phyloP scores from a whole-genome alignment of 257 asterid genomes.

The Scutellaria galericulata region DNA sequence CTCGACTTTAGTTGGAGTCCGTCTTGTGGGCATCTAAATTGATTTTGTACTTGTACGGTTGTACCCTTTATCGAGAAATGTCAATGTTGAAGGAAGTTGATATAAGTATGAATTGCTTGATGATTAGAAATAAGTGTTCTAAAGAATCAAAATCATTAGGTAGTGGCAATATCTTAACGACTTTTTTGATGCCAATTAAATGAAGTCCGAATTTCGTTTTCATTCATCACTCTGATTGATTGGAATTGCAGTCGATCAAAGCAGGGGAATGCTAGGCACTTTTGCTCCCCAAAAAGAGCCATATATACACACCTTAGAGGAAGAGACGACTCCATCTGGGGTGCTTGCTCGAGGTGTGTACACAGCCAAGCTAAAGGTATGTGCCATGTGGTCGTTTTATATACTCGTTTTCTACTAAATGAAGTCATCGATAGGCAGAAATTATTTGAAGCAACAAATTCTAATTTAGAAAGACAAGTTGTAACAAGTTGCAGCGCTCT shows the following conservation, averaged over 20 bases:
- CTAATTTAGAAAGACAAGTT: background rate
- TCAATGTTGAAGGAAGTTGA: background rate
- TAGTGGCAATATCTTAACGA: background rate
- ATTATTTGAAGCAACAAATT: background rate
- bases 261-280: conserved; percentile 80
- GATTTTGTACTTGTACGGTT: background rate
- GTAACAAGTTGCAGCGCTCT: background rate
- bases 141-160: background rate
- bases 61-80: background rate
- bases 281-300: conserved; percentile 78
- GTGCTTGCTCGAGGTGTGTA: conserved; percentile 78
- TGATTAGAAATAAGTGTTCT: background rate
- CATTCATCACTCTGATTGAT: conserved; percentile 10
- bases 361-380: conserved; percentile 68
- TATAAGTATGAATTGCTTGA: background rate
- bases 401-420: background rate
- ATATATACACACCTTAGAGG: conserved; percentile 63
- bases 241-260: conserved; percentile 63
- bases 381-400: background rate
- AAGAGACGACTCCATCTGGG: conserved; percentile 81
- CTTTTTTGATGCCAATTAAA: background rate
- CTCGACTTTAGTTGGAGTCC: background rate
- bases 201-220: too few relatives aligned
- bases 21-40: background rate
- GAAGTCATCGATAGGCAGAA: background rate